A percentile compares a stretch with the other conserved stretches of the same genome.
Conservation (phyloP, 345 rosid species). For the Eucalyptus curtisii region DNA sequence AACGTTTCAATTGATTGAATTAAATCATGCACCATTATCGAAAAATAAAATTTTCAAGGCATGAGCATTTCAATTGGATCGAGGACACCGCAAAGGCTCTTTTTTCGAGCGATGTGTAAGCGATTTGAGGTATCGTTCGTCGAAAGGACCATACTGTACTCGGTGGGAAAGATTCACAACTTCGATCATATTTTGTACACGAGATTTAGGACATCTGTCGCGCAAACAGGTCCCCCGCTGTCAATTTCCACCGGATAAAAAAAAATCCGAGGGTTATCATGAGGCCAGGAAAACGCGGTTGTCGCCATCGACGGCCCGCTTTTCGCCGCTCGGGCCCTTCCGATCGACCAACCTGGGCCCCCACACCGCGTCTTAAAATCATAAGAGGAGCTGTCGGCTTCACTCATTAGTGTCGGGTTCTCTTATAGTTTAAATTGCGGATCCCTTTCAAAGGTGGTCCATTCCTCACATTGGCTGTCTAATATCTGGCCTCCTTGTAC, state of each 20-base stretch:
- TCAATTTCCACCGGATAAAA: background rate
- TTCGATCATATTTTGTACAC: background rate
- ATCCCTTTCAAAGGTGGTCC: background rate
- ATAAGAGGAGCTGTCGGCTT: background rate
- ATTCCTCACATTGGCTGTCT: background rate
- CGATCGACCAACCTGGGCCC: background rate
- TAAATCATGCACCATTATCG: background rate
- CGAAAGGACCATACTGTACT: accelerated
- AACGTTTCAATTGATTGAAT: background rate
- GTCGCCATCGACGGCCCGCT: background rate
- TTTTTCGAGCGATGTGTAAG: background rate
- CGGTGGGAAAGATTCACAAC: background rate
- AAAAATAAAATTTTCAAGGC: background rate
- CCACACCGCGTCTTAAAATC: background rate
- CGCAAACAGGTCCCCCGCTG: no score
- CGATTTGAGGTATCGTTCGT: background rate
- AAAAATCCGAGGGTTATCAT: background rate
- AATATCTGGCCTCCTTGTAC: background rate
- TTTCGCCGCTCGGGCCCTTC: background rate
- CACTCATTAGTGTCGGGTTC: background rate
- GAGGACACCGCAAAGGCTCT: accelerated
- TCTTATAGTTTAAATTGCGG: background rate
- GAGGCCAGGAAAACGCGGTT: background rate
- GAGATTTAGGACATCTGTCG: background rate
- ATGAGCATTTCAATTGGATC: no score